Base-by-base conservation (phyloP, 225 moss, liverwort and hornwort genomes). In the Straminergon stramineum region DNA sequence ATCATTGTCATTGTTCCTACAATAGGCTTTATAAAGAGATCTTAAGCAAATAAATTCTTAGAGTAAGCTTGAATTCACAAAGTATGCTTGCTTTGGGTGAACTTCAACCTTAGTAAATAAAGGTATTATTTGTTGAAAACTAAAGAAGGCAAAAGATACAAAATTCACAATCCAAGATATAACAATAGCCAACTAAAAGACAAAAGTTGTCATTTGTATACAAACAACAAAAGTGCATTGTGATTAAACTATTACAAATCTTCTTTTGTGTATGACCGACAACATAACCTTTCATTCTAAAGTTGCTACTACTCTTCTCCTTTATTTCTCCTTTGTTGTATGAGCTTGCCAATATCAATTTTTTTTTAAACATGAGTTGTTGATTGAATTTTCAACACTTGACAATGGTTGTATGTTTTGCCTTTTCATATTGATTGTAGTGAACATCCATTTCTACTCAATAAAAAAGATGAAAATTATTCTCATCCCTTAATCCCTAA, bases 361-460 rank as follows among this genome's bases (percentile, higher is more conserved):
- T 30, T 75, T 73, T 45, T 11, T 4, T 4, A 41, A 31, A 75
- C 4, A 75, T 0, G 0, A 18, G 2, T 51, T 75, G 18, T 51
- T 75, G 31, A 75, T 48, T 31, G 17, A 48, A 51, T 19, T 48
- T 51, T 51, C 7, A 51, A 48, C 18, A 31, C 7, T 48, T 75
- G 18, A 45, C 6, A 17, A 18, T 0, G 1, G 0, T 74, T 1
- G 5, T 6, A 45, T 45, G 3, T 28, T 28, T 28, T 74, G 17
- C 3, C 30, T 74, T 45, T 45, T 5, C 3, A 1, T 10, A 75
- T 11, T 51, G 4, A 51, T 31, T 31, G 7, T 31, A 1, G 30
- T 3, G 0, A 11, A 51, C 19, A 51, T 31, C 7, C 4, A 31
- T 32, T 18, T 51, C 6, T 48, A 16, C 7, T 30, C 30, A 31